A percentile compares a stretch with the other conserved stretches of the same genome.
Evolutionary conservation across 2,329 filamentous ascomycete genomes (phyloP).

Genomic region (Aspergillus vadensis): DNA sequence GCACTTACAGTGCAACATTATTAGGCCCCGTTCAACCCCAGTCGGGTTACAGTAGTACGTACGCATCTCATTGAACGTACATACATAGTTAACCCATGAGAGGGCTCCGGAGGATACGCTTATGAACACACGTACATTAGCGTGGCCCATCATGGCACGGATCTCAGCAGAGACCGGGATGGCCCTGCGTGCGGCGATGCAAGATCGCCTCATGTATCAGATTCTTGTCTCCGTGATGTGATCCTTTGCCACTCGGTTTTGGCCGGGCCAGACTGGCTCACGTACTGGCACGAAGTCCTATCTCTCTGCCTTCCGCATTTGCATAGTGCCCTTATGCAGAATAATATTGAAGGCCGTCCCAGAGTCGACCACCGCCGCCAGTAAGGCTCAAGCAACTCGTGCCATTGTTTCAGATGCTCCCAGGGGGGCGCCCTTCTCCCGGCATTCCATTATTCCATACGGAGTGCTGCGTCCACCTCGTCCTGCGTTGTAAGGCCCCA

Average conservation of each 20-base stretch:
- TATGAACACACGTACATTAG: constrained; percentile 1
- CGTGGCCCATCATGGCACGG: constrained; percentile 6
- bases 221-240: constrained; percentile 2
- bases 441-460: constrained; percentile 3
- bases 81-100: constrained; percentile 1
- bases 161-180: constrained; percentile 7
- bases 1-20: constrained; percentile 1
- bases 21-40: constrained; percentile 2
- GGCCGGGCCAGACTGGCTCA: not conserved
- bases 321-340: not conserved
- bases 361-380: not conserved
- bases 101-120: not conserved
- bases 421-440: not conserved
- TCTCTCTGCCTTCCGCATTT: not conserved
- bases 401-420: constrained; percentile 6
- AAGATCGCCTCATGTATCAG: constrained; percentile 12
- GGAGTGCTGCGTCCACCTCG: not conserved
- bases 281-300: not conserved
- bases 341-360: not conserved
- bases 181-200: constrained; percentile 9
- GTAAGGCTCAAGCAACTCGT: constrained; percentile 6
- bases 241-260: constrained; percentile 2
- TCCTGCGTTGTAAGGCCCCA: not conserved
- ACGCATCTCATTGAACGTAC: constrained; percentile 1
- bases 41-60: constrained; percentile 6